Percentiles rank a stretch among this genome's conserved stretches.
These are phyloP conservation scores for Warburgia ugandensis DNA, from an alignment of 164 flowering plant species.

Conservation along the genomic window DNA sequence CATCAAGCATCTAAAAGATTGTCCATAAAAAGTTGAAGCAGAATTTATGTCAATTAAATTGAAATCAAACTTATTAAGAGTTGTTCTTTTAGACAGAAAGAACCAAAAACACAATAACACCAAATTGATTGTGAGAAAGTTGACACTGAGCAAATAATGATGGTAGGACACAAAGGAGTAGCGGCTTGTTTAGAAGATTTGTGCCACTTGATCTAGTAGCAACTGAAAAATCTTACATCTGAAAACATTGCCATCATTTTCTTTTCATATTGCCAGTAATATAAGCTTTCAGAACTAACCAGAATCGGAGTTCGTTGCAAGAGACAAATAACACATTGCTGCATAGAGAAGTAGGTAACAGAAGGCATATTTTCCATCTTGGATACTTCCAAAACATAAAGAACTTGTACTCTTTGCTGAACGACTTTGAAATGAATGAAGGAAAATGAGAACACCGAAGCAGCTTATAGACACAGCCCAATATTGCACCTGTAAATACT, in stretches of 20 bases:
- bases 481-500: constrained; percentile 55
- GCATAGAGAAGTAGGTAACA: constrained; percentile 24
- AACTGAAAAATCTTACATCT: background rate
- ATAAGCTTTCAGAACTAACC: constrained; percentile 28
- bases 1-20: too few relatives aligned
- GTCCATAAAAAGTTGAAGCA: too few relatives aligned
- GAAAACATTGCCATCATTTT: background rate
- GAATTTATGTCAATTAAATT: too few relatives aligned
- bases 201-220: too few relatives aligned
- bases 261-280: background rate
- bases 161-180: background rate
- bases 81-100: too few relatives aligned
- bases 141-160: background rate
- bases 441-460: constrained; percentile 53
- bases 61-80: too few relatives aligned
- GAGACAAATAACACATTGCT: constrained; percentile 33
- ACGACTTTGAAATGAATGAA: constrained; percentile 20
- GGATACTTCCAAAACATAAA: constrained; percentile 5
- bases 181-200: too few relatives aligned
- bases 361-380: constrained; percentile 23
- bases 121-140: too few relatives aligned
- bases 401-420: constrained; percentile 7
- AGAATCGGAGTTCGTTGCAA: constrained; percentile 31
- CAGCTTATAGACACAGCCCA: constrained; percentile 67
- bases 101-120: too few relatives aligned